Evolutionary conservation across 1,284 basidiomycete species (phyloP), one percentile per base, ranked within the genome.

Genomic region (Sporisorium graminicola): DNA sequence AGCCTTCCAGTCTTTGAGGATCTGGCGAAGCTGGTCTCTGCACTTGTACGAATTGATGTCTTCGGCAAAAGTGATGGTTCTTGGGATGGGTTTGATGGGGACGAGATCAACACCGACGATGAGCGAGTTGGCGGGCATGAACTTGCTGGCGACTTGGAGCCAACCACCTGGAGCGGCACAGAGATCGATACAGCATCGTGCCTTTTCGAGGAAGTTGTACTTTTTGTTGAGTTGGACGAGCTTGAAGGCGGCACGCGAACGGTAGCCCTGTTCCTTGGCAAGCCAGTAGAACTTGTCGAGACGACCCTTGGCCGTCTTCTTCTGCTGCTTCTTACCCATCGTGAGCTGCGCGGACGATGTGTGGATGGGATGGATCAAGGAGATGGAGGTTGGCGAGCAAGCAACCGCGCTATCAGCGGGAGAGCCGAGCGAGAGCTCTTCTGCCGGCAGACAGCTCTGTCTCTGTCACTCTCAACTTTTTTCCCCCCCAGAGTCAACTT

Each of bases 1-100:
- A n/a, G 97, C 97, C 87, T 95, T 97, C 96, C 97, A 99, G 86
- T 98, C 95, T 87, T 99, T 98, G 74, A 99, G 88, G 86, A 98
- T 94, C 43, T 88, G 88, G 54, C 94, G 91, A 59, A 99, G 91
- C 74, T 92, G 90, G 84, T 93, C 91, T 63, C 97, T 91, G 87
- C 97, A 99, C 69, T 92, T 90, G 12, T 91, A 88, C 5, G 95
- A 98, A 24, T 97, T 99, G 83, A 99, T 99, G 85, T 99, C 97
- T 68, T 95, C 90, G 42, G 94, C 91, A 84, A 98, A 97, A 0
- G 97, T 97, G 53, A 93, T 91, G 57, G 95, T 93, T 50, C 93
- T 91, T 55, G 95, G 96, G 63, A 99, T 95, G 44, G 96, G 94
- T 87, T 93, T 96, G 79, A 99, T 99, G 74, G 97, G 91, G 20